Base-by-base conservation (phyloP, 2,329 filamentous ascomycete species). In the Fusarium kyushuense region DNA sequence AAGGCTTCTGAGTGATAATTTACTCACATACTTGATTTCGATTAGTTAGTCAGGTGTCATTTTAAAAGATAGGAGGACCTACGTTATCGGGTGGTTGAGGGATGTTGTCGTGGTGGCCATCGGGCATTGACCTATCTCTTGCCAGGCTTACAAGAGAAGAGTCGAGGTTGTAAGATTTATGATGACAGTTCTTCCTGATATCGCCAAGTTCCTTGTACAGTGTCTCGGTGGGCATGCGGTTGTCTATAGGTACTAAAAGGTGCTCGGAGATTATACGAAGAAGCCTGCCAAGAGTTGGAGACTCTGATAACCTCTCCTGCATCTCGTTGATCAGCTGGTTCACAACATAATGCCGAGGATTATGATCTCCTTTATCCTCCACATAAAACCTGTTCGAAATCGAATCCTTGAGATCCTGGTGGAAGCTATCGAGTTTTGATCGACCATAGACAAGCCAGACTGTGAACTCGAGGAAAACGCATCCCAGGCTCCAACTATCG, bases 381-480 rank as follows among this genome's bases (percentile, higher is more conserved):
- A n/a, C n/a, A 19, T 21, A 46, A n/a, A 46, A 46, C 29, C 11
- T 46, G 16, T 46, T 14, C 13, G 27, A 17, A 5, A n/a, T 2
- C 4, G 41, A 33, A 13, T 19, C 8, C 7, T 21, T 32, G 1
- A 32, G 25, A 5, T 46, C 27, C 19, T 10, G 2, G n/a, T 30
- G 42, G 25, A 46, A 46, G 27, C 6, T 17, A 4, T 6, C 4
- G 4, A 60, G 38, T 30, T 8, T 40, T 8, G 21, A 4, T 25
- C 33, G 19, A 1, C 51, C 52, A 21, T 56, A 49, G 7, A 56
- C 13, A 3, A 49, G 17, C 58, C 58, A 61, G 7, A 56, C 21
- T 9, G 32, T n/a, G 8, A 61, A 56, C 17, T 61, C 52, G 6
- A 61, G 3, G 6, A 51, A 56, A 1, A 61, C 58, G 4, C 58